Percentiles rank a stretch among this genome's conserved stretches.
phyloP scores from a whole-genome alignment of 2,329 filamentous ascomycete genomes.

The Escovopsis weberi region DNA sequence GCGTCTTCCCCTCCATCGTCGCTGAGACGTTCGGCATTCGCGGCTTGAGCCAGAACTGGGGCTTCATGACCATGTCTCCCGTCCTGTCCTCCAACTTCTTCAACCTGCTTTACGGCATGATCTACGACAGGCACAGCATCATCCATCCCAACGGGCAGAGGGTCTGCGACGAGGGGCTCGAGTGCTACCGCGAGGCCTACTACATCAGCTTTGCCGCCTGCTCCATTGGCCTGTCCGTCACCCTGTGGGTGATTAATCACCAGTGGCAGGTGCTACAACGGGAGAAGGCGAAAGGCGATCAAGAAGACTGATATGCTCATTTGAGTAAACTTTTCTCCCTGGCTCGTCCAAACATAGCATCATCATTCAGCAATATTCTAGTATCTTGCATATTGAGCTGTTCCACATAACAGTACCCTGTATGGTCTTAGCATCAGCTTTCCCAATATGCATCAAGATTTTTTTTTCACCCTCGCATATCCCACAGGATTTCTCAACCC shows the following conservation, averaged over 20 bases:
- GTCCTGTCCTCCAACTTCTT: constrained; percentile 82
- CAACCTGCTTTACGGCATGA: constrained; percentile 75
- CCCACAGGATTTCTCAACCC: too few species aligned
- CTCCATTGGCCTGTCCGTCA: constrained; percentile 51
- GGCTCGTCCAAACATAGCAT: not conserved
- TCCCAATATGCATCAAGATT: too few species aligned
- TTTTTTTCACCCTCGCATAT: too few species aligned
- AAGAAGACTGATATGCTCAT: constrained; percentile 3
- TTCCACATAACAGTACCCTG: too few species aligned
- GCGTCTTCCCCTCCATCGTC: constrained; percentile 78
- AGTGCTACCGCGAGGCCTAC: constrained; percentile 74
- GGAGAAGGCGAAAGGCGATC: constrained; percentile 11
- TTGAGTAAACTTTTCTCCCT: not conserved
- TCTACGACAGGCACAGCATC: constrained; percentile 70
- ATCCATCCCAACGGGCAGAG: constrained; percentile 54
- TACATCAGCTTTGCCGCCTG: constrained; percentile 62
- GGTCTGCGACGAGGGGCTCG: constrained; percentile 60
- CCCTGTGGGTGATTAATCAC: constrained; percentile 54
- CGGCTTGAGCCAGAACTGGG: constrained; percentile 90
- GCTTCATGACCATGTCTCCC: constrained; percentile 80
- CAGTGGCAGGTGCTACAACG: constrained; percentile 29
- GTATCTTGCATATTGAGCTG: too few species aligned
- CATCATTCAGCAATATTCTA: too few species aligned
- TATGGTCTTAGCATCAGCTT: too few species aligned
- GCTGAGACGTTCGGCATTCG: constrained; percentile 85